Conservation (phyloP, 1,284 basidiomycete species). For the Sanghuangporus weigelae region DNA sequence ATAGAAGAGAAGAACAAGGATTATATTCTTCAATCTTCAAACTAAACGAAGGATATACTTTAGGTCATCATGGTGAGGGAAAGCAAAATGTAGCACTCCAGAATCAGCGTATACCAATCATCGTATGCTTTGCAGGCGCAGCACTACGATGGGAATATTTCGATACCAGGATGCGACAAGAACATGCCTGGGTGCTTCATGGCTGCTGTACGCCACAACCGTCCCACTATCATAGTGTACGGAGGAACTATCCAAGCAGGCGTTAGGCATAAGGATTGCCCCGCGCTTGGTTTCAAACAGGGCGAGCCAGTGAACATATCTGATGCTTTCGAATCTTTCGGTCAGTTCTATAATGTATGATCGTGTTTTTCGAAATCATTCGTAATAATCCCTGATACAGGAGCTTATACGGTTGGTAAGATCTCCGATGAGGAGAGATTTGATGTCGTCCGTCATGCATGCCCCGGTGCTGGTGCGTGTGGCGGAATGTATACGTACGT, state of each 20-base stretch:
- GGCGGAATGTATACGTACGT: constrained; percentile 81
- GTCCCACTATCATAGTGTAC: constrained; percentile 82
- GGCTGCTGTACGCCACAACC: constrained; percentile 78
- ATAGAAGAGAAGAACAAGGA: background rate
- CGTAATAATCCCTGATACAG: constrained; percentile 29
- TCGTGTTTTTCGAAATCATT: constrained; percentile 15
- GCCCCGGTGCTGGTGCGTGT: constrained; percentile 73
- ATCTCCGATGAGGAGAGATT: constrained; percentile 74
- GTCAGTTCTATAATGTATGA: constrained; percentile 29
- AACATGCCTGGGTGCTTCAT: constrained; percentile 92
- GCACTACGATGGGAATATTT: constrained; percentile 85
- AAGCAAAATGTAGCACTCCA: background rate
- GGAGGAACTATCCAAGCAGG: constrained; percentile 82
- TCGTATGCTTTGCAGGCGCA: constrained; percentile 48
- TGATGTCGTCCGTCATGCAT: constrained; percentile 78
- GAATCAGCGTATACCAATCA: background rate
- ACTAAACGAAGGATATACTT: background rate
- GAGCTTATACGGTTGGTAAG: constrained; percentile 67
- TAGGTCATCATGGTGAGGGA: constrained; percentile 61
- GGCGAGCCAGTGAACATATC: constrained; percentile 80
- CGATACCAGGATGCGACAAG: constrained; percentile 84
- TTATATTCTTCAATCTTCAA: background rate
- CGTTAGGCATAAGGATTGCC: constrained; percentile 72
- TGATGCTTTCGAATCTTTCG: constrained; percentile 81
- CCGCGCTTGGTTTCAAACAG: constrained; percentile 68